These are phyloP conservation scores for Perkinsus olseni DNA, from an alignment of 169 alveolate genomes.

Conservation along the genomic window DNA sequence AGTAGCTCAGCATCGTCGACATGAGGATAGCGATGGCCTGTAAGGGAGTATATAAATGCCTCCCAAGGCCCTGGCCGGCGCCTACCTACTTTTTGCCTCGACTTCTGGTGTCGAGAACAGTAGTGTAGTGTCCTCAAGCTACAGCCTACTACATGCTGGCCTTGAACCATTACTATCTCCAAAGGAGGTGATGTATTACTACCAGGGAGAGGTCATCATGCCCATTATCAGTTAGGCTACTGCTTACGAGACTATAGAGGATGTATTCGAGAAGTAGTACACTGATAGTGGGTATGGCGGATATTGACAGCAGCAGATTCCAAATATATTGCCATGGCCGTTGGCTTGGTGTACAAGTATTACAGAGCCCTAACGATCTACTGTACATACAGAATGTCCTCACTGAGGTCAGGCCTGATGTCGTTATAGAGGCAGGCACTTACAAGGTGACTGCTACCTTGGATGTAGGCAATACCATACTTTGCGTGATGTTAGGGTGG, in stretches of 20 bases:
- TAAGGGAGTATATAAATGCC: too few species aligned
- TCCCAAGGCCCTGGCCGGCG: too few species aligned
- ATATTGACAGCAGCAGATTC: background rate
- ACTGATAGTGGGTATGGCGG: background rate
- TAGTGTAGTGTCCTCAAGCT: background rate
- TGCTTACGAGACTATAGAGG: background rate
- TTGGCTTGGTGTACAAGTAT: background rate
- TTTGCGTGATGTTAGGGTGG: background rate
- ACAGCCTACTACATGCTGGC: background rate
- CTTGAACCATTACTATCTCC: background rate
- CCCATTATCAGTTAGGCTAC: background rate
- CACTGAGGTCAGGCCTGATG: background rate
- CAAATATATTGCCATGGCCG: background rate
- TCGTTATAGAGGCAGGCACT: background rate
- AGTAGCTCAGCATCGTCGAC: background rate
- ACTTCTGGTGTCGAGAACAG: too few species aligned
- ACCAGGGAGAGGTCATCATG: background rate
- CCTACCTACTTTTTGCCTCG: too few species aligned
- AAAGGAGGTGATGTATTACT: background rate
- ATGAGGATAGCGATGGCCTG: too few species aligned
- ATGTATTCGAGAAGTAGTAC: background rate
- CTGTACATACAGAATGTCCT: background rate
- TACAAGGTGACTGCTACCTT: background rate
- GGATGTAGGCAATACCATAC: background rate
- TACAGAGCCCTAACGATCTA: background rate